Evolutionary conservation across 192 early-diverging fungal genomes (phyloP).

Genomic region (Cetraspora pellucida): DNA sequence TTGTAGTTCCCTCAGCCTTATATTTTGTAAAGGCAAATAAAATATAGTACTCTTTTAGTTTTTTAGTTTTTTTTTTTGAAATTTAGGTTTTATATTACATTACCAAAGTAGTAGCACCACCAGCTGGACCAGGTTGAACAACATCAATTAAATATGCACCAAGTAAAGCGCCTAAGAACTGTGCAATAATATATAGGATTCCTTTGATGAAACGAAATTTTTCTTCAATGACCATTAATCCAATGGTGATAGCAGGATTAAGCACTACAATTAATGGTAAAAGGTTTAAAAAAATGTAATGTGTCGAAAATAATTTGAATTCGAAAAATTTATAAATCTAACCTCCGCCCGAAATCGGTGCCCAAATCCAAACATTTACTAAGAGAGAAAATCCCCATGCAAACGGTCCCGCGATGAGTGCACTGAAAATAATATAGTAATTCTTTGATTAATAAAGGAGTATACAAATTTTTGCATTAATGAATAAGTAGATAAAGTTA

Average conservation of each 20-base stretch:
- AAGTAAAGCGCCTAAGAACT: not conserved
- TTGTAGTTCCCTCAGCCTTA: not conserved
- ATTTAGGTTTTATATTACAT: not conserved
- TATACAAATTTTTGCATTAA: not conserved
- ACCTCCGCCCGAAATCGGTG: not conserved
- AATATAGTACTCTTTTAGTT: not conserved
- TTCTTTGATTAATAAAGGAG: not conserved
- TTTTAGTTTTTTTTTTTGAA: not conserved
- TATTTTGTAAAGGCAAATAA: not conserved
- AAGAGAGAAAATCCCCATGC: constrained; percentile 6
- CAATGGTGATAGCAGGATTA: constrained; percentile 12
- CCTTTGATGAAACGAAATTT: not conserved
- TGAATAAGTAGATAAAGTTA: not conserved
- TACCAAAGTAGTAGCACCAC: not conserved
- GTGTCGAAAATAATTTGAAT: not conserved
- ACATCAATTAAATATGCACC: not conserved
- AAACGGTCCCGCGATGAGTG: not conserved
- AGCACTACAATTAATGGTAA: not conserved
- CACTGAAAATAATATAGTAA: not conserved
- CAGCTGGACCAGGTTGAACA: not conserved
- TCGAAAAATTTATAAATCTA: not conserved
- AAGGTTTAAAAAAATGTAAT: not conserved
- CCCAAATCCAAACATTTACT: constrained; percentile 8
- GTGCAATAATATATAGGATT: not conserved
- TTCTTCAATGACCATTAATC: not conserved